Base-by-base conservation (phyloP, 169 alveolate genomes). In the Theileria equi region DNA sequence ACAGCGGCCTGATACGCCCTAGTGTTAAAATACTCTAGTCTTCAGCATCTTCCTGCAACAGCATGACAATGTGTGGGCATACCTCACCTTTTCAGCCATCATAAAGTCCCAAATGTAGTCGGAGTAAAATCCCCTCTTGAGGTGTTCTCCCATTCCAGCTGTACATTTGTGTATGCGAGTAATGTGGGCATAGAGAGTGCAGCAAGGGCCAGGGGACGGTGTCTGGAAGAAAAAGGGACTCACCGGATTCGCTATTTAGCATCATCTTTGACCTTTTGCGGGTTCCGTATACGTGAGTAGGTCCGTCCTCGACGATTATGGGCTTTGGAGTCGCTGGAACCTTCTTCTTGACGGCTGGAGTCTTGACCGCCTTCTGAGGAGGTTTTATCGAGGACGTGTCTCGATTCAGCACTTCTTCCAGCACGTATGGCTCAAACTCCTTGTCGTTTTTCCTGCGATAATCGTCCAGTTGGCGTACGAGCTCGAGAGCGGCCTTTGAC, bases 41-140 rank as follows among this genome's bases (percentile, higher is more conserved):
- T 8, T 54, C 38, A 34, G 16, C 13, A 21, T 54, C 65, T 26
- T 54, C 65, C 65, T 54, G 38, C 17, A n/a, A n/a, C 38, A 31
- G 34, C 34, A 19, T 28, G 5, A 36, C 45, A 11, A 13, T 11
- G 13, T 11, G 45, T 36, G 45, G 45, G 13, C 13, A 36, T 11
- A 13, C 5, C 67, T n/a, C 48, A 74, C 84, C 78, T 74, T 70
- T 0, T 58, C 70, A 10, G 69, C 50, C 8, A 34, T 59, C 32
- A 41, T 32, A 64, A 74, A 74, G 17, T 74, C 84, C 84, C 84
- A 74, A 11, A 74, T 79, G 57, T 74, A 74, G 57, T 74, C 84
- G 7, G 84, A 74, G 61, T 64, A 74, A 62, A 74, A 50, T 19
- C 84, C 84, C 48, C 58, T 74, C 43, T 53, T 74, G 44, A 74